A percentile compares a stretch with the other conserved stretches of the same genome.
Conservation (phyloP, 306 rosid genomes). For the Parietaria judaica region DNA sequence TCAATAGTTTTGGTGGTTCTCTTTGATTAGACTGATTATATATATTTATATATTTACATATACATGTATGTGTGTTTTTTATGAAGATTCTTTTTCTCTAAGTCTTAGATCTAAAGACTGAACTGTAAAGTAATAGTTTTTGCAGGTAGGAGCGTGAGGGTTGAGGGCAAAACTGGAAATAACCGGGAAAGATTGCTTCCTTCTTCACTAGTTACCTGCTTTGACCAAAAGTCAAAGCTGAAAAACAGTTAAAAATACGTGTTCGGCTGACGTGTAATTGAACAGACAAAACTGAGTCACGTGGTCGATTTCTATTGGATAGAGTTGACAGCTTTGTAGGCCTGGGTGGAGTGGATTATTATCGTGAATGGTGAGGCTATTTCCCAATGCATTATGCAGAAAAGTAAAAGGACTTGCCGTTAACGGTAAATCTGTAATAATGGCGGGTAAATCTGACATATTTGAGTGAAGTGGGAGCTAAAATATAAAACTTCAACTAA, state of each 20-base stretch:
- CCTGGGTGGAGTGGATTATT: background rate
- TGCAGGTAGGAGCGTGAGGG: conserved; percentile 38
- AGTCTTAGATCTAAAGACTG: conserved; percentile 43
- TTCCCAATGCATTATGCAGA: background rate
- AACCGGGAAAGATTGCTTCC: background rate
- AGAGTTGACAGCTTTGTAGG: background rate
- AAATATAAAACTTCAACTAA: background rate
- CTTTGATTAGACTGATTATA: background rate
- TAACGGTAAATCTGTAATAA: conserved; percentile 23
- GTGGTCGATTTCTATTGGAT: background rate
- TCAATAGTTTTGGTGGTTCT: conserved; percentile 10
- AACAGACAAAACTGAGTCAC: background rate
- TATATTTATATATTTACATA: background rate
- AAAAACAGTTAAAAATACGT: conserved; percentile 14
- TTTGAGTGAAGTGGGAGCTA: background rate
- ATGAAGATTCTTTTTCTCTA: conserved; percentile 15
- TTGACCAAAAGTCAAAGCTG: conserved; percentile 26
- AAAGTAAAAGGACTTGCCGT: conserved; percentile 16
- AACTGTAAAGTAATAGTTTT: conserved; percentile 18
- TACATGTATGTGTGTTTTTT: background rate
- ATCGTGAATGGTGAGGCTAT: background rate
- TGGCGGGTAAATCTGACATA: conserved; percentile 10
- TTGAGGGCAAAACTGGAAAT: conserved; percentile 28
- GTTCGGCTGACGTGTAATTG: background rate
- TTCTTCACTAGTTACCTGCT: background rate